Evolutionary conservation across 805 yeast genomes (phyloP).

Genomic region (Blastobotrys mokoenaii): DNA sequence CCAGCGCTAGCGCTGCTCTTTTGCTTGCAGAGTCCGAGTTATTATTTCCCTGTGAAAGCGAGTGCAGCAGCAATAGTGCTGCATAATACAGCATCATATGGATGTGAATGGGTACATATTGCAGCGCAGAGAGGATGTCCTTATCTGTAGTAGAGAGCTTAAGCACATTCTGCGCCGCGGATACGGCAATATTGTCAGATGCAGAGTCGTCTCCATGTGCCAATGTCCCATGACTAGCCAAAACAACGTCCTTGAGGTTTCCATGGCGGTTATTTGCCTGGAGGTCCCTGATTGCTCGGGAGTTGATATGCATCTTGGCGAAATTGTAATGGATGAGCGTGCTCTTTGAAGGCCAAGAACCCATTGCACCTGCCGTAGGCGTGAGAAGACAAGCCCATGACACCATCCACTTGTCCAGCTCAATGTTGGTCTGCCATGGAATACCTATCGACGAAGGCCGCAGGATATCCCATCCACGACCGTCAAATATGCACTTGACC

Average conservation of each 20-base stretch:
- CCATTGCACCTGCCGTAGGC: slow-evolving; percentile 40
- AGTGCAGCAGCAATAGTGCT: slow-evolving; percentile 40
- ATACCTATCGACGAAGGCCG: slow-evolving; percentile 56
- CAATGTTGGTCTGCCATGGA: slow-evolving; percentile 59
- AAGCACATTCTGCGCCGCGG: slow-evolving; percentile 56
- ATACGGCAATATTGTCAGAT: slow-evolving; percentile 36
- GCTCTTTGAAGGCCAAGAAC: slow-evolving; percentile 61
- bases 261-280: slow-evolving; percentile 20
- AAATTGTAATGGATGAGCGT: slow-evolving; percentile 63
- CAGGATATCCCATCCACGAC: slow-evolving; percentile 53
- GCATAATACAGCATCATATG: slow-evolving; percentile 67
- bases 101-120: slow-evolving; percentile 63
- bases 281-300: slow-evolving; percentile 22
- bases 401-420: slow-evolving; percentile 71
- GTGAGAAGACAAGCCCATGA: slow-evolving; percentile 66
- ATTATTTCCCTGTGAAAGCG: slow-evolving; percentile 12
- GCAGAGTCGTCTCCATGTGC: slow-evolving; percentile 8
- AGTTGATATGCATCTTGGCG: slow-evolving; percentile 68
- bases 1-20: slow-evolving; percentile 8
- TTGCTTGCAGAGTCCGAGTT: slow-evolving; percentile 3
- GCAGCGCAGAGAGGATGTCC: slow-evolving; percentile 47
- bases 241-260: slow-evolving; percentile 2
- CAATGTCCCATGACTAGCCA: background rate
- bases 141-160: slow-evolving; percentile 50
- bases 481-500: slow-evolving; percentile 45